Evolutionary conservation across 2,329 filamentous ascomycete species (phyloP).

Genomic region (Ceratocystis albifundus): DNA sequence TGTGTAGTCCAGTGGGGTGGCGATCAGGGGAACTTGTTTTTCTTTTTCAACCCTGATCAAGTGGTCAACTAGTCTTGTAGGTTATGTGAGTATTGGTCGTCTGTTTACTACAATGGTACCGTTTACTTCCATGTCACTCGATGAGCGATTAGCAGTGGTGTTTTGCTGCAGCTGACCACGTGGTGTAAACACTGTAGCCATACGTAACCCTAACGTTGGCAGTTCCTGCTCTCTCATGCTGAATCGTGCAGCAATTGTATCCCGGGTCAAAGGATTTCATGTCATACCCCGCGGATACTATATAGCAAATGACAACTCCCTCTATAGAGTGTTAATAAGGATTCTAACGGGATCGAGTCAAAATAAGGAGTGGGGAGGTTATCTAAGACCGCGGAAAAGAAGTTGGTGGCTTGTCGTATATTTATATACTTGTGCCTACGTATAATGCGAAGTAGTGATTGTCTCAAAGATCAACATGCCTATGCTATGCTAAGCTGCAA

Average conservation of each 20-base stretch:
- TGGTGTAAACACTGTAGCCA: background rate
- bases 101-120: too few relatives aligned
- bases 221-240: background rate
- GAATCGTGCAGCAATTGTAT: background rate
- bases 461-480: too few relatives aligned
- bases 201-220: background rate
- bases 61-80: too few relatives aligned
- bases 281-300: background rate
- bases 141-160: too few relatives aligned
- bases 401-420: background rate
- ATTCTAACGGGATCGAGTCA: background rate
- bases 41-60: too few relatives aligned
- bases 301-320: background rate
- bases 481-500: too few relatives aligned
- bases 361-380: slow-evolving; percentile 7
- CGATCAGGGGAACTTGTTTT: background rate
- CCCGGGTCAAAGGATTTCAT: background rate
- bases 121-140: too few relatives aligned
- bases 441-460: background rate
- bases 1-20: background rate
- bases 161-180: too few relatives aligned
- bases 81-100: too few relatives aligned
- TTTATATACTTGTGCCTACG: background rate
- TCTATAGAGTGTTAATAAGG: background rate
- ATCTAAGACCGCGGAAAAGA: slow-evolving; percentile 1